phyloP scores from a whole-genome alignment of 768 basidiomycete genomes.

The Hirschioporus abietinus region DNA sequence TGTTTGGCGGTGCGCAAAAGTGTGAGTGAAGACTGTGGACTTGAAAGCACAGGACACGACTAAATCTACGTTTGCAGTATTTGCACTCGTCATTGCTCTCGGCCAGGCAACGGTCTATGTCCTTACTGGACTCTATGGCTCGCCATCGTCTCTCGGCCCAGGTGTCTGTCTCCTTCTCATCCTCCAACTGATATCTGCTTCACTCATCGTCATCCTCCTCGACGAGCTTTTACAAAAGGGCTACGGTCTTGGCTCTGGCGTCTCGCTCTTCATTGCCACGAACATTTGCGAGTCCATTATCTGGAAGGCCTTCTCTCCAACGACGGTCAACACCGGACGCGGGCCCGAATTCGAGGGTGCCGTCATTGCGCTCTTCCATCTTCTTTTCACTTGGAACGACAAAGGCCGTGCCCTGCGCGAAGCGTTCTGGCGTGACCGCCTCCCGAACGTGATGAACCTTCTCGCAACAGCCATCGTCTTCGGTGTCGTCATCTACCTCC shows the following conservation, averaged over 20 bases:
- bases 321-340: conserved; percentile 95
- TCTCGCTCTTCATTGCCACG: conserved; percentile 98
- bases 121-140: conserved; percentile 93
- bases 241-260: conserved; percentile 97
- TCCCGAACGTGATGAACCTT: conserved; percentile 98
- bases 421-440: conserved; percentile 95
- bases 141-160: conserved; percentile 87
- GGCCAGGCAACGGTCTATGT: conserved; percentile 98
- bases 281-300: conserved; percentile 99
- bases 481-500: conserved; percentile 94
- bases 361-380: conserved; percentile 92
- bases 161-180: conserved; percentile 96
- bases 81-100: conserved; percentile 92
- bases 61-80: conserved; percentile 49
- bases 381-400: conserved; percentile 97
- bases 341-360: conserved; percentile 99
- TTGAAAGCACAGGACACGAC: background rate
- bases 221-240: conserved; percentile 99
- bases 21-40: conserved; percentile 44
- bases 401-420: conserved; percentile 95
- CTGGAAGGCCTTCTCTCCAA: conserved; percentile 99
- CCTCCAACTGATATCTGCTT: conserved; percentile 89
- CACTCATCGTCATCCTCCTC: conserved; percentile 95
- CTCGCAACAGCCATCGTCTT: conserved; percentile 90
- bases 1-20: conserved; percentile 97